Percentiles rank a stretch among this genome's conserved stretches.
Conservation (phyloP, 192 early-diverging fungal genomes). For the Chytriomyces sp. region DNA sequence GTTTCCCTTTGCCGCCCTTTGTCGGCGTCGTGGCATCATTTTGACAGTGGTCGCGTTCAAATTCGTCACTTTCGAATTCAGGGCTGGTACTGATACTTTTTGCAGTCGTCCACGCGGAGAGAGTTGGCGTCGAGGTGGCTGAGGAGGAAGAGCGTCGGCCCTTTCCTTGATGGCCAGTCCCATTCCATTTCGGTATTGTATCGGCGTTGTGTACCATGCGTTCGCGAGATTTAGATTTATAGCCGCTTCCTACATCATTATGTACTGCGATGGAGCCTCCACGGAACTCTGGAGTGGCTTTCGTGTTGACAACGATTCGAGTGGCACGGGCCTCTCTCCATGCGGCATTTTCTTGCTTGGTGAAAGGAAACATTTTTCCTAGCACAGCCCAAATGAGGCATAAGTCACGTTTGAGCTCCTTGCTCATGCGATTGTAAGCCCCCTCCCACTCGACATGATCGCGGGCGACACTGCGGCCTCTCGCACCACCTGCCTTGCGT, state of each 20-base stretch:
- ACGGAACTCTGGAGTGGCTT: not conserved
- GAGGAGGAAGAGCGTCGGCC: not conserved
- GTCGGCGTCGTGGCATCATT: not conserved
- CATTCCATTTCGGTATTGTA: too few relatives aligned
- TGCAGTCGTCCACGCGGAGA: not conserved
- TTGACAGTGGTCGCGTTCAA: not conserved
- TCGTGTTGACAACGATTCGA: not conserved
- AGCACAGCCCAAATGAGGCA: constrained; percentile 19
- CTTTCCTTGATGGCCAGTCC: not conserved
- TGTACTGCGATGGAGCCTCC: not conserved
- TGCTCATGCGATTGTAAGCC: constrained; percentile 3
- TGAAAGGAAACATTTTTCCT: constrained; percentile 30
- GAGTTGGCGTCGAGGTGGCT: not conserved
- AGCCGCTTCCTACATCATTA: not conserved
- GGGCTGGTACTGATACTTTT: not conserved
- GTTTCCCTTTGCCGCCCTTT: too few relatives aligned
- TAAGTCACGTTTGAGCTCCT: constrained; percentile 26
- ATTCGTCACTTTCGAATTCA: not conserved
- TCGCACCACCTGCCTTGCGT: constrained; percentile 24
- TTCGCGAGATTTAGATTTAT: too few relatives aligned
- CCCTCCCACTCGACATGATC: constrained; percentile 30
- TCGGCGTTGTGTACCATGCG: too few relatives aligned
- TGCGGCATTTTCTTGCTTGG: constrained; percentile 27
- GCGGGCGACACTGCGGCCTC: constrained; percentile 9
- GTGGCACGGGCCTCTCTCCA: constrained; percentile 18